phyloP scores from a whole-genome alignment of 2,329 filamentous ascomycete genomes.

The Pezicula carpinea region DNA sequence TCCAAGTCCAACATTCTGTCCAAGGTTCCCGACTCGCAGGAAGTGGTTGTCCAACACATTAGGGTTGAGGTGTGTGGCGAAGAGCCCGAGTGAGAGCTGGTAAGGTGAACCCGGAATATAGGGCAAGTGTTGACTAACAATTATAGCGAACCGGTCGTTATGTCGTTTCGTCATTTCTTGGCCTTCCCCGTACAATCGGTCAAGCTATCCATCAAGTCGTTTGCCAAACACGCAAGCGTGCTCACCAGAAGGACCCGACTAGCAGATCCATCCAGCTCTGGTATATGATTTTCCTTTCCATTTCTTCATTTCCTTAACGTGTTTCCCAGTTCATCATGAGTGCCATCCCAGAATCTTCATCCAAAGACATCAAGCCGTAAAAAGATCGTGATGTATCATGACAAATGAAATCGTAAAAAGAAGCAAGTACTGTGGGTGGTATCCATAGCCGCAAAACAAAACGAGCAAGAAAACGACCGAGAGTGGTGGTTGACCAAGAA shows the following conservation, averaged over 20 bases:
- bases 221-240: conserved; percentile 25
- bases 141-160: conserved; percentile 11
- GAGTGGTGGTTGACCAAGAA: conserved; percentile 6
- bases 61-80: conserved; percentile 6
- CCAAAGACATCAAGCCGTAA: conserved; percentile 25
- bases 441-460: conserved; percentile 23
- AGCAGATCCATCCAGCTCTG: conserved; percentile 17
- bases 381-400: conserved; percentile 7
- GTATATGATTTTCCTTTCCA: conserved; percentile 8
- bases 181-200: conserved; percentile 2
- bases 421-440: conserved; percentile 8
- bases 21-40: conserved; percentile 12
- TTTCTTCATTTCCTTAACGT: conserved; percentile 3
- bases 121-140: conserved; percentile 9
- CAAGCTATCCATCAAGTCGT: conserved; percentile 3
- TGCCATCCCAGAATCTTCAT: conserved; percentile 5
- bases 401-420: conserved; percentile 24
- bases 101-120: conserved; percentile 2
- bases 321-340: conserved; percentile 13
- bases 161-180: conserved; percentile 12
- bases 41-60: conserved; percentile 10
- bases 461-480: conserved; percentile 22
- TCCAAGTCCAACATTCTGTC: conserved; percentile 9
- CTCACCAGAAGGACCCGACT: conserved; percentile 17
- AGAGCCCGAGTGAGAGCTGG: conserved; percentile 4